These are phyloP conservation scores for Periconia sp. DNA, from an alignment of 2,329 filamentous ascomycete species.

Conservation along the genomic window DNA sequence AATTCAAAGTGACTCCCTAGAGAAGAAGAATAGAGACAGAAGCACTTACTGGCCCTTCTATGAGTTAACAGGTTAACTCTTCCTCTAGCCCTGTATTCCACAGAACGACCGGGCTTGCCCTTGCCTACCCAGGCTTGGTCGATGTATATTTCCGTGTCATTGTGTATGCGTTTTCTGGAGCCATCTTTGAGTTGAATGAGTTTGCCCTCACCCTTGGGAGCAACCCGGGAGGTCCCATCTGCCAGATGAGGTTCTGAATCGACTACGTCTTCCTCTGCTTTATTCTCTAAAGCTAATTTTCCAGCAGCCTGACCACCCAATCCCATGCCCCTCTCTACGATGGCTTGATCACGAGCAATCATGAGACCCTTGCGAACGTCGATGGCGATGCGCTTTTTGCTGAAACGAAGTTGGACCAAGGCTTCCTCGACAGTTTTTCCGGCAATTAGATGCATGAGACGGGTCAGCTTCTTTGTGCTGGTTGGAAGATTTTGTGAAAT, in stretches of 20 bases:
- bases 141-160: constrained; percentile 84
- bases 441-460: constrained; percentile 82
- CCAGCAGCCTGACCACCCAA: constrained; percentile 48
- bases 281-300: constrained; percentile 14
- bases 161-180: constrained; percentile 67
- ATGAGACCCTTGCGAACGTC: constrained; percentile 80
- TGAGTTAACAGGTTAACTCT: constrained; percentile 67
- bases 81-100: constrained; percentile 77
- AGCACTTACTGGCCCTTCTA: constrained; percentile 71
- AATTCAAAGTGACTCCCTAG: background rate
- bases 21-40: background rate
- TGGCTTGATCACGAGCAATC: constrained; percentile 76
- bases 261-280: constrained; percentile 8
- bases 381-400: constrained; percentile 85
- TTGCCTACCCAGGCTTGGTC: constrained; percentile 91
- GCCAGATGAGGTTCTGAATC: constrained; percentile 3
- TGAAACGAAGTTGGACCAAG: constrained; percentile 91
- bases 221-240: constrained; percentile 11
- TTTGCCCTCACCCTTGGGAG: constrained; percentile 41
- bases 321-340: constrained; percentile 84
- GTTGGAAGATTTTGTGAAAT: constrained; percentile 78
- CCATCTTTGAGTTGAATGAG: constrained; percentile 76
- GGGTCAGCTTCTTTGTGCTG: constrained; percentile 86
- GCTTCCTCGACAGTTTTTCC: constrained; percentile 95
- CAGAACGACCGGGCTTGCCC: constrained; percentile 52